Evolutionary conservation across 2,329 filamentous ascomycete species (phyloP), one percentile per base, ranked within the genome.

Genomic region (Fusarium nygamai): DNA sequence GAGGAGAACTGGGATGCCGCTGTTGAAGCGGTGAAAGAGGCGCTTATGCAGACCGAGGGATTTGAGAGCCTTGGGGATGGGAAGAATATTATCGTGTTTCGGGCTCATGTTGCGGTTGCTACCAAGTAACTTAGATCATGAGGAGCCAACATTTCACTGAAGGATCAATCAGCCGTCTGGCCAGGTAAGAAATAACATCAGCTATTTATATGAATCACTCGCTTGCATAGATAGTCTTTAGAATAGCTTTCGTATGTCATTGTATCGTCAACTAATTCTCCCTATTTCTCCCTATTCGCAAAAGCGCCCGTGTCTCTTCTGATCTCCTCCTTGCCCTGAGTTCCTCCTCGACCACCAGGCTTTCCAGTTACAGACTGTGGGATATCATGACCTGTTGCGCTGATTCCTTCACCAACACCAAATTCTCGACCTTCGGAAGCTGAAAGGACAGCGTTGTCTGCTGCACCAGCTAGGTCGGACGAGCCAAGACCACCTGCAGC

Each of bases 401-500:
- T 72, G 8, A 69, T 46, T 0, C 53, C 68, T 12, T 72, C 69
- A 0, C 70, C 70, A 1, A 69, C 41, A 0, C 70, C 70, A 3
- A 22, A 47, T 3, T 57, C 36, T 6, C 59, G 43, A 8, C 60
- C 69, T 2, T 69, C 64, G 1, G 33, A 41, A 7, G 17, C 38
- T 16, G 17, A 61, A 22, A 17, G 64, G 2, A 61, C 44, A 3
- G 64, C 43, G 7, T 72, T 72, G 16, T 72, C 69, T 0, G 70
- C 70, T 8, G 69, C 70, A 19, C 65, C 61, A 11, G 56, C 59
- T 0, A 72, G 16, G 1, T 61, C 64, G 7, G 56, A 59, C 3
- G 69, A 64, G 27, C 70, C 70, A 1, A 72, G 54, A 36, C 69
- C 70, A 3, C 67, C 69, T 5, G 60, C 68, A 3, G 66, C 66